These are phyloP conservation scores for Rhododendron williamsianum DNA, from an alignment of 148 eudicot species.

Conservation along the genomic window DNA sequence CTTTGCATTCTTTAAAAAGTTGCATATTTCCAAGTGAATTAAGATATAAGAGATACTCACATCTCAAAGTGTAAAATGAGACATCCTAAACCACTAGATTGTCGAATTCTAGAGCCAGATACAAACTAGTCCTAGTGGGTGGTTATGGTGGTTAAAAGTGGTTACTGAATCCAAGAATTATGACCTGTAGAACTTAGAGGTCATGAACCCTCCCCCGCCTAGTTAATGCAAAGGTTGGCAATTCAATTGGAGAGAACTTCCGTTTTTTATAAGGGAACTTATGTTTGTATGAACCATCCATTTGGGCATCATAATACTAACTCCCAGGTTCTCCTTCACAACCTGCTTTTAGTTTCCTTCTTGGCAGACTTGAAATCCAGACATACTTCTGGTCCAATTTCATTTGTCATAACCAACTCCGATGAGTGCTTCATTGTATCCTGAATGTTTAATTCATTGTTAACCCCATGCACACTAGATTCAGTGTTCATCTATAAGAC, in stretches of 20 bases:
- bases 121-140: background rate
- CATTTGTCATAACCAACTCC: background rate
- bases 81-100: background rate
- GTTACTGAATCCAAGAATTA: background rate
- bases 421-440: background rate
- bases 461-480: background rate
- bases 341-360: background rate
- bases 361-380: background rate
- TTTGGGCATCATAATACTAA: background rate
- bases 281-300: background rate
- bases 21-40: background rate
- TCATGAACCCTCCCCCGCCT: background rate
- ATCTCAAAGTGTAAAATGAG: background rate
- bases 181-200: background rate
- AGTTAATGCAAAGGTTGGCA: background rate
- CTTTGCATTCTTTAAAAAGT: background rate
- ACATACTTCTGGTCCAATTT: background rate
- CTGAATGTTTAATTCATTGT: background rate
- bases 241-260: background rate
- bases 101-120: background rate
- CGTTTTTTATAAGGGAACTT: background rate
- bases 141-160: background rate
- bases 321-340: background rate
- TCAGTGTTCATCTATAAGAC: background rate
- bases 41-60: background rate